A percentile compares a stretch with the other conserved stretches of the same genome.
Evolutionary conservation across 2,329 filamentous ascomycete genomes (phyloP).

Genomic region (Drechslera avenae): DNA sequence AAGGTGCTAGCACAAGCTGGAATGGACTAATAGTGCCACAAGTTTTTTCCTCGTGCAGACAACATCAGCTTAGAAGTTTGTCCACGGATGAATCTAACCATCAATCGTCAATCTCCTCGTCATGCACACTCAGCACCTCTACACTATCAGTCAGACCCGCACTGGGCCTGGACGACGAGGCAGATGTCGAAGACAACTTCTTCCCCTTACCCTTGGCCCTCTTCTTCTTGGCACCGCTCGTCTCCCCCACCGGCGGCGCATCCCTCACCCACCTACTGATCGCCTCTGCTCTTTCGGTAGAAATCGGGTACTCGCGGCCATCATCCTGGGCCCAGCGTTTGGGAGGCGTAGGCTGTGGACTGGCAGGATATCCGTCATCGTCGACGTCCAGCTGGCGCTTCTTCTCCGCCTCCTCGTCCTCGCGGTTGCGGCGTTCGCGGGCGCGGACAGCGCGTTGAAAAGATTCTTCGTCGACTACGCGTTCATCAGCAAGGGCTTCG

Average conservation of each 20-base stretch:
- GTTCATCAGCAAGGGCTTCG: conserved; percentile 70
- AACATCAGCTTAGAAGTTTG: too few relatives aligned
- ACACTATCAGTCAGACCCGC: conserved; percentile 27
- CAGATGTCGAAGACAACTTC: background rate
- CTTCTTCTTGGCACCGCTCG: conserved; percentile 43
- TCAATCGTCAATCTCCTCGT: conserved; percentile 7
- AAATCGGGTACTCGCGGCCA: conserved; percentile 70
- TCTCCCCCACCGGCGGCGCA: conserved; percentile 50
- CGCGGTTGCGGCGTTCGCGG: conserved; percentile 61
- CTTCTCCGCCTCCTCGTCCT: conserved; percentile 59
- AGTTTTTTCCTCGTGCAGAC: too few relatives aligned
- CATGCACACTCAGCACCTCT: conserved; percentile 24
- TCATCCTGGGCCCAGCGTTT: conserved; percentile 70
- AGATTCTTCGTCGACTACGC: conserved; percentile 68
- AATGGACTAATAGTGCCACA: too few relatives aligned
- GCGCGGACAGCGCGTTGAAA: conserved; percentile 68
- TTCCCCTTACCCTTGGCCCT: conserved; percentile 33
- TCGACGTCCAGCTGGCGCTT: conserved; percentile 1
- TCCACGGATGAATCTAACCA: too few relatives aligned
- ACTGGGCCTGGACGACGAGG: too few relatives aligned
- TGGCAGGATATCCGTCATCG: conserved; percentile 1
- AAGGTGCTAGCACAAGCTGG: too few relatives aligned
- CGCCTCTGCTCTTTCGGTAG: conserved; percentile 70
- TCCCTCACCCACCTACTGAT: conserved; percentile 71
- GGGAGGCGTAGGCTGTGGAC: conserved; percentile 29